phyloP scores from a whole-genome alignment of 2,329 filamentous ascomycete genomes.

The Thyridium curvatum region DNA sequence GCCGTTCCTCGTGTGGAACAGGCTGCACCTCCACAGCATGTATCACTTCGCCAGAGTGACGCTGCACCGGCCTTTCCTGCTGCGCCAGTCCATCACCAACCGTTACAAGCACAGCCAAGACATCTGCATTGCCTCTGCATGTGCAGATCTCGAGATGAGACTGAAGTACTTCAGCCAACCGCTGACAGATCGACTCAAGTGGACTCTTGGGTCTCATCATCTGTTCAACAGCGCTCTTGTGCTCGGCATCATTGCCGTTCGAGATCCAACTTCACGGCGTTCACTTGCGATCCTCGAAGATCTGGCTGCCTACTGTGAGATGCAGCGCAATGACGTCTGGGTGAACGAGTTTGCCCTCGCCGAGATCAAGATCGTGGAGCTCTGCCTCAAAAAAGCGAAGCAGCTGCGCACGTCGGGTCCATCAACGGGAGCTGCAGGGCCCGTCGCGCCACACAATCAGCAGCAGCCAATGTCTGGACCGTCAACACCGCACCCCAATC shows the following conservation, averaged over 20 bases:
- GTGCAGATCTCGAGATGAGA: conserved; percentile 29
- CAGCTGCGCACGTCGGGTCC: neutral
- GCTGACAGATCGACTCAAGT: conserved; percentile 24
- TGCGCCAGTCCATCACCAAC: conserved; percentile 31
- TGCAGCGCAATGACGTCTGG: conserved; percentile 30
- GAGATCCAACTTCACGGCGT: conserved; percentile 19
- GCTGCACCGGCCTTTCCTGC: conserved; percentile 29
- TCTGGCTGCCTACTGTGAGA: conserved; percentile 31
- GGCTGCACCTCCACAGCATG: conserved; percentile 28
- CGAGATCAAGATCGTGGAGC: conserved; percentile 33
- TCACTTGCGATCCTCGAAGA: conserved; percentile 28
- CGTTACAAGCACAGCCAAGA: conserved; percentile 30
- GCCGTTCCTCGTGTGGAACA: conserved; percentile 26
- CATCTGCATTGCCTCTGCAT: conserved; percentile 31
- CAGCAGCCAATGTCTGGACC: neutral
- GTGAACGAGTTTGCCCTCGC: conserved; percentile 31
- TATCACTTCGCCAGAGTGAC: conserved; percentile 33
- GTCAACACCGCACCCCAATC: neutral
- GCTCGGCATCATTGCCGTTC: conserved; percentile 26
- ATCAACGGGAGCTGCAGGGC: neutral
- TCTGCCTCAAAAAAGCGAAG: conserved; percentile 22
- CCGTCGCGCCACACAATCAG: neutral
- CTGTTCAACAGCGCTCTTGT: conserved; percentile 35
- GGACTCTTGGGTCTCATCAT: conserved; percentile 26
- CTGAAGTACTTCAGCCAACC: conserved; percentile 22